Evolutionary conservation across 2,329 filamentous ascomycete genomes (phyloP), one percentile per base, ranked within the genome.

Genomic region (Trichoderma harzianum): DNA sequence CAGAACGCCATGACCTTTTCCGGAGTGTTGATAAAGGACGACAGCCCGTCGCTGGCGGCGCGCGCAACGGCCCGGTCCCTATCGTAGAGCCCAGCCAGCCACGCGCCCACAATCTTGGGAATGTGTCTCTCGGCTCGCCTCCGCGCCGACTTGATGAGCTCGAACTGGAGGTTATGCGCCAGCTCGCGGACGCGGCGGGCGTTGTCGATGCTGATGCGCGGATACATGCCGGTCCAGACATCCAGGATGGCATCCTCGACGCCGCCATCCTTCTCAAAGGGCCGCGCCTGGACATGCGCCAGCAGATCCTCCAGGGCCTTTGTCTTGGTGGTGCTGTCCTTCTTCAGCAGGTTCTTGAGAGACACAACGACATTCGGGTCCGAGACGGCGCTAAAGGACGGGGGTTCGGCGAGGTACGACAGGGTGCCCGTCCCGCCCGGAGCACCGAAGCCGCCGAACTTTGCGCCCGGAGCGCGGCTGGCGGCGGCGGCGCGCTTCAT

Each of bases 271-370:
- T 85, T 77, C 73, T 86, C 87, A 79, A 79, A 86, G 55, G 81
- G 86, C 80, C 84, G 87, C 14, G 82, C 81, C 74, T 86, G 85
- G 51, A 93, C 84, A 78, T 92, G 88, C 39, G 87, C 80, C 62
- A 93, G 86, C 24, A 99, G 83, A 67, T 98, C 95, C 76, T 98
- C 95, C 32, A 99, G 84, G 0, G 93, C 95, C 80, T 95, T 97
- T 8, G 92, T 87, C 80, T 97, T 97, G 47, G 96, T 99, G 12
- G 90, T 97, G 77, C 91, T 92, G 83, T 98, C 95, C 82, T 96
- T 97, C 83, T 98, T 99, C 65, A 91, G 87, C 4, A 98, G 83
- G 76, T 97, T 97, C 82, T 98, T 97, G 83, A 98, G 93, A n/a
- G 91, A 90, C 16, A 98, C 94, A 47, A 95, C 90, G 47, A 95